Base-by-base conservation (phyloP, 305 asterid genomes). In the Fraxinus velutina region DNA sequence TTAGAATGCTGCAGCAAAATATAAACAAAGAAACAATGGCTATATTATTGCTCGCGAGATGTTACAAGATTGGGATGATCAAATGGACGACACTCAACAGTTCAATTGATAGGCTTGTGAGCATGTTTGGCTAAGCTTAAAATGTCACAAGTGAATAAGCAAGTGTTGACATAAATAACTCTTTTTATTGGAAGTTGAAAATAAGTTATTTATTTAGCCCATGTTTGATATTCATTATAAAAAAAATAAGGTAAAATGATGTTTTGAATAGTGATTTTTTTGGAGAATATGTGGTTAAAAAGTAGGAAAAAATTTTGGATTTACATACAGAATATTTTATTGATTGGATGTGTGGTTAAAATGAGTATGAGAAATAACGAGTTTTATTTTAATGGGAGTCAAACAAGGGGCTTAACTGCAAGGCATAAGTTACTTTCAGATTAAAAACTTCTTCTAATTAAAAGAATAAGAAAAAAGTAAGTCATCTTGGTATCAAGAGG, bases 1-100 rank as follows among this genome's bases (percentile, higher is more conserved):
- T 89, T 79, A 94, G 81, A 78, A 90, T 88, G 78, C 98, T 93
- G 92, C 90, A 90, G 77, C 17, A 72, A 6, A 71, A n/a, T 15
- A 71, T 13, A 9, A 62, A 22, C 78, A 55, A 62, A 79, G 2
- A 32, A 57, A 52, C 21, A 22, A 73, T 36, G 6, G 39, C 55
- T 1, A 75, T 5, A 17, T 75, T 74, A 75, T 12, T 68, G 4
- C 39, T 33, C 19, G 6, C 37, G 1, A 52, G 12, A 79, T 30
- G 29, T 64, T 52, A 68, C 32, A 21, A 9, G 24, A 27, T 52
- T 39, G 19, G 19, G 15, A 9, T 30, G 8, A 9, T 27, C 33
- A 44, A 55, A 6, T 4, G 24, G 62, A 24, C 22, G 44, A 39
- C 68, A 21, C 30, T 27, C 30, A 30, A 13, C 36, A 3, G 36